Percentiles rank a stretch among this genome's conserved stretches.
phyloP scores from a whole-genome alignment of 352 stramenopile species.

The Albugo laibachii region DNA sequence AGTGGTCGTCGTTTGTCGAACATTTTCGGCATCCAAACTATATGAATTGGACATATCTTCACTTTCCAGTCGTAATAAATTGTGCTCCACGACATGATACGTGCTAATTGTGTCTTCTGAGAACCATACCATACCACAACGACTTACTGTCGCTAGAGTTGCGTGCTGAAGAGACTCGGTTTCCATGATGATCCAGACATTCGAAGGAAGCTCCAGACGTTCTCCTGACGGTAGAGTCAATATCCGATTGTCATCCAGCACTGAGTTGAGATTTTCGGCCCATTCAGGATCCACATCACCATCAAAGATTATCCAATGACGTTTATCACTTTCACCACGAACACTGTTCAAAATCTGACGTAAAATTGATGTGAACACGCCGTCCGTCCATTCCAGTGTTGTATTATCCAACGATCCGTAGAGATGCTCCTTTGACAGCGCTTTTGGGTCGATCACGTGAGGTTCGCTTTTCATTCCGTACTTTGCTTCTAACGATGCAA shows the following conservation, averaged over 20 bases:
- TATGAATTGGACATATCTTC: constrained; percentile 39
- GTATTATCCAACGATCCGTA: constrained; percentile 98
- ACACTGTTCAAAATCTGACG: constrained; percentile 95
- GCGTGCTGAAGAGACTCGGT: constrained; percentile 97
- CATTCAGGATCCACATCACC: constrained; percentile 99
- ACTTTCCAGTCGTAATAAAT: constrained; percentile 12
- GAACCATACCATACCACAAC: constrained; percentile 99
- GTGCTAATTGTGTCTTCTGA: constrained; percentile 89
- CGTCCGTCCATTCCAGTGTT: constrained; percentile 99
- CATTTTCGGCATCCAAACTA: constrained; percentile 17
- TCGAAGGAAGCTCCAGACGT: constrained; percentile 92
- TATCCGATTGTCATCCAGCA: constrained; percentile 99
- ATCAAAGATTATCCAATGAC: constrained; percentile 99
- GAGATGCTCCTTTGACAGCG: constrained; percentile 94
- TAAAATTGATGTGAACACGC: constrained; percentile 96
- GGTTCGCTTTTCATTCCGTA: constrained; percentile 94
- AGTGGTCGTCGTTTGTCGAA: constrained; percentile 22
- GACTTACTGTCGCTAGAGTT: constrained; percentile 98
- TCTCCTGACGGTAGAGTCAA: constrained; percentile 98
- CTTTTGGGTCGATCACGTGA: constrained; percentile 99
- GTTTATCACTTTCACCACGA: constrained; percentile 87
- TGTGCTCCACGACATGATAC: constrained; percentile 80
- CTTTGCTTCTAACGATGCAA: constrained; percentile 85
- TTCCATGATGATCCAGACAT: constrained; percentile 99
- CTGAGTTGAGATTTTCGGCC: constrained; percentile 99